phyloP scores from a whole-genome alignment of 2,329 filamentous ascomycete species.

The Corynespora cassiicola region DNA sequence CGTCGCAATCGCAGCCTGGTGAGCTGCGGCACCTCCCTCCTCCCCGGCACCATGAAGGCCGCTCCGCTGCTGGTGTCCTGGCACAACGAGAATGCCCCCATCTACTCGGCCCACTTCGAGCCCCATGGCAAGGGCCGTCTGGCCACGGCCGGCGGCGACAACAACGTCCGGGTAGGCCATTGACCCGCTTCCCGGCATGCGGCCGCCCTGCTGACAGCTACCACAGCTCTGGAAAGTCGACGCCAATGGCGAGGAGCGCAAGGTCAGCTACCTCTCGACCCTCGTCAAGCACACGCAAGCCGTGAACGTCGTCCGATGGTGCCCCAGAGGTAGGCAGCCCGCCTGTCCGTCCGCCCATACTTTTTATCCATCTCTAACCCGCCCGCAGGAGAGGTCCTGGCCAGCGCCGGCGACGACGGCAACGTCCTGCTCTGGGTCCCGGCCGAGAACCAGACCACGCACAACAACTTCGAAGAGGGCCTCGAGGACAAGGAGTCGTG shows the following conservation, averaged over 20 bases:
- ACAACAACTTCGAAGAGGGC: constrained; percentile 79
- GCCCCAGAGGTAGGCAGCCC: constrained; percentile 77
- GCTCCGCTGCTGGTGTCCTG: constrained; percentile 96
- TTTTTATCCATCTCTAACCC: constrained; percentile 22
- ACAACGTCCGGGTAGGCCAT: constrained; percentile 82
- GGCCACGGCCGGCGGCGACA: constrained; percentile 94
- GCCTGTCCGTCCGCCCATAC: constrained; percentile 9
- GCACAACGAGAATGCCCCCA: constrained; percentile 96
- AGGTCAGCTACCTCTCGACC: constrained; percentile 89
- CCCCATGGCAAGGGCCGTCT: constrained; percentile 88
- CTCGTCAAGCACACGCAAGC: constrained; percentile 94
- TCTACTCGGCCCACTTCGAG: constrained; percentile 98
- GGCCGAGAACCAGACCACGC: constrained; percentile 73
- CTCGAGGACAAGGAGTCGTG: constrained; percentile 95
- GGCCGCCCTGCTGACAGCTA: constrained; percentile 43
- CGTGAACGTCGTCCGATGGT: constrained; percentile 97
- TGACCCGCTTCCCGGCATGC: constrained; percentile 9
- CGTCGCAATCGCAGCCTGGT: no score
- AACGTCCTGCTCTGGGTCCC: constrained; percentile 97
- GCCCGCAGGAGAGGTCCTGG: constrained; percentile 80
- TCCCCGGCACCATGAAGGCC: constrained; percentile 94
- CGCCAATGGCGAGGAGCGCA: constrained; percentile 81
- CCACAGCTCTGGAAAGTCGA: constrained; percentile 89
- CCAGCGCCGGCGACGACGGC: constrained; percentile 94
- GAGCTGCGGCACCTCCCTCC: constrained; percentile 26